Conservation (phyloP, 495 filamentous ascomycete species). For the Lineolata rhizophorae region DNA sequence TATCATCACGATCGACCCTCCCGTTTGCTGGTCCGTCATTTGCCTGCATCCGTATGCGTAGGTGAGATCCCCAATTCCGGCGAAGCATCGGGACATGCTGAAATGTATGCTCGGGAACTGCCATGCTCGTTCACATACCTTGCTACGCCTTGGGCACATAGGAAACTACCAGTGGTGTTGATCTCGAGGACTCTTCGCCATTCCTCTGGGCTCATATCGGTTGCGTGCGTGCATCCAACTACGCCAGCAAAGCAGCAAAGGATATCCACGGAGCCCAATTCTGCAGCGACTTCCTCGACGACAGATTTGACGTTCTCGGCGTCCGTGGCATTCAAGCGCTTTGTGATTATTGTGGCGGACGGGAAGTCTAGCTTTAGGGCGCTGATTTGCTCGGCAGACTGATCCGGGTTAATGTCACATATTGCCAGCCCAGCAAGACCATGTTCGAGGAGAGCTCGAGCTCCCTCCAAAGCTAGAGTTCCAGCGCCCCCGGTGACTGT, state of each 20-base stretch:
- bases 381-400: conserved; percentile 20
- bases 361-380: conserved; percentile 30
- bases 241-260: conserved; percentile 48
- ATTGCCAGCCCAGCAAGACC: conserved; percentile 36
- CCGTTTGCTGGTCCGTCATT: conserved; percentile 13
- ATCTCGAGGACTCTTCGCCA: conserved; percentile 42
- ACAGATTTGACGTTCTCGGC: conserved; percentile 15
- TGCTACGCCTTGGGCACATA: conserved; percentile 44
- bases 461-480: conserved; percentile 35
- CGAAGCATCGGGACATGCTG: no score
- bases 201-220: conserved; percentile 29
- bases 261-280: conserved; percentile 32
- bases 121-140: no score
- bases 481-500: conserved; percentile 47
- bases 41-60: no score
- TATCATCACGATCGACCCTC: conserved; percentile 43
- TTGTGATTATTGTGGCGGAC: conserved; percentile 21
- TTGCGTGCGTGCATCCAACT: conserved; percentile 32
- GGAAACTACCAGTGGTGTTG: conserved; percentile 45
- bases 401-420: conserved; percentile 33
- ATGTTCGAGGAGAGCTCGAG: conserved; percentile 49
- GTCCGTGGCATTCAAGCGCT: conserved; percentile 36
- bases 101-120: no score
- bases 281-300: conserved; percentile 17
- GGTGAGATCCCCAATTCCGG: no score